These are phyloP conservation scores for Fagus sylvatica DNA, from an alignment of 306 rosid species.

Conservation along the genomic window DNA sequence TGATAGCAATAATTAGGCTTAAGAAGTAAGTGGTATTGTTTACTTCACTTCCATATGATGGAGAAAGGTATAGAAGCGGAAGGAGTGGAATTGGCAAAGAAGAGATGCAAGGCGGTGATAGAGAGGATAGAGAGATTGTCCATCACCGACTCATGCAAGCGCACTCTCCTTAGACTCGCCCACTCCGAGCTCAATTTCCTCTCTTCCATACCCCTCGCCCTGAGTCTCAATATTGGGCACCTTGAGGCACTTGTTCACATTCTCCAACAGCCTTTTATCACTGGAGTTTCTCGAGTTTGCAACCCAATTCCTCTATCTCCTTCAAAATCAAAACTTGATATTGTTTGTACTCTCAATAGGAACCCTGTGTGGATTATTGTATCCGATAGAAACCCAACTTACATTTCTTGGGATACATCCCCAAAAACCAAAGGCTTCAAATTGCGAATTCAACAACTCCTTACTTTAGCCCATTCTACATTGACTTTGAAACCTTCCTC, in stretches of 20 bases:
- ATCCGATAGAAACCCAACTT: constrained; percentile 78
- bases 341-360: constrained; percentile 62
- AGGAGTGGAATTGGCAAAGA: constrained; percentile 61
- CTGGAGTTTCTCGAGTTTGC: constrained; percentile 88
- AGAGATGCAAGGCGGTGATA: constrained; percentile 68
- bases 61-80: constrained; percentile 21
- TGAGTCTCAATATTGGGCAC: constrained; percentile 86
- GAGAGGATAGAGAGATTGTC: constrained; percentile 48
- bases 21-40: too few species aligned
- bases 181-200: constrained; percentile 70
- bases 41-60: neutral
- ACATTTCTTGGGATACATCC: constrained; percentile 56
- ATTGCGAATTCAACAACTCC: constrained; percentile 56
- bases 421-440: constrained; percentile 63
- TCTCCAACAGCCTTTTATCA: constrained; percentile 75
- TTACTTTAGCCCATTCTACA: constrained; percentile 54
- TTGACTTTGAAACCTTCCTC: constrained; percentile 73
- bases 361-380: constrained; percentile 92
- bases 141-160: constrained; percentile 57
- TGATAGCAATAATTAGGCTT: too few species aligned
- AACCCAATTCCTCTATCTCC: constrained; percentile 62
- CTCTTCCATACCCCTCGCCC: constrained; percentile 43
- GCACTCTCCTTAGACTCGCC: constrained; percentile 74
- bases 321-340: constrained; percentile 47
- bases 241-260: constrained; percentile 77